A percentile compares a stretch with the other conserved stretches of the same genome.
These are phyloP conservation scores for Oryza coarctata DNA, from an alignment of 176 grass and related monocot species.

Conservation along the genomic window DNA sequence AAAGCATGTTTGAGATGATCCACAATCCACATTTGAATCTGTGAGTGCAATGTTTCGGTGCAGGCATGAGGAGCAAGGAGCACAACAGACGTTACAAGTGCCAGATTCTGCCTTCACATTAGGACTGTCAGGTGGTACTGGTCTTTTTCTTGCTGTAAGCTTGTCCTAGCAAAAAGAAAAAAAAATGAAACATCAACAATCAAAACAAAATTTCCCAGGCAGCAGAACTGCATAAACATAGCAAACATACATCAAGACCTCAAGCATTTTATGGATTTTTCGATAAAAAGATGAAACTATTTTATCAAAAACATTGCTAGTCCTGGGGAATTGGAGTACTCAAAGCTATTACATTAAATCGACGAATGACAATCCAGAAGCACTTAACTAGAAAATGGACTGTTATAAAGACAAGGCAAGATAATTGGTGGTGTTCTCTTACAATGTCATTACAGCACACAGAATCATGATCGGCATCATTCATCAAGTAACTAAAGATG, in stretches of 20 bases:
- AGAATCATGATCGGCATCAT: conserved; percentile 15
- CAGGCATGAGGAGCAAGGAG: conserved; percentile 78
- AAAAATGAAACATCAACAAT: neutral
- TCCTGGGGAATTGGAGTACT: neutral
- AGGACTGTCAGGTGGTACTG: conserved; percentile 3
- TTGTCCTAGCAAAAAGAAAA: conserved; percentile 41
- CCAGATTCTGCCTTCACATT: conserved; percentile 55
- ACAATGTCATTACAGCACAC: neutral
- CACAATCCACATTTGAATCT: conserved; percentile 54
- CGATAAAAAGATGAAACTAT: neutral
- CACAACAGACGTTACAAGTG: conserved; percentile 71
- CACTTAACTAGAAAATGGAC: neutral
- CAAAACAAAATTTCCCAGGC: neutral
- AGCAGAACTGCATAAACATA: neutral
- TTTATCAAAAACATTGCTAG: conserved; percentile 8
- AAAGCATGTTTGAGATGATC: conserved; percentile 57
- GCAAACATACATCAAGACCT: neutral
- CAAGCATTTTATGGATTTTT: conserved; percentile 1
- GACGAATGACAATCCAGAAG: neutral
- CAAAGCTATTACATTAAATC: neutral
- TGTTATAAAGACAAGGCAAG: neutral
- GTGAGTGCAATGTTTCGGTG: conserved; percentile 41
- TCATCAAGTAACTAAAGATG: neutral
- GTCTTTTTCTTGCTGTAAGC: conserved; percentile 40
- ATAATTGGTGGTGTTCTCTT: neutral